phyloP scores from a whole-genome alignment of 352 stramenopile genomes.

The Elongisporangium undulatum region DNA sequence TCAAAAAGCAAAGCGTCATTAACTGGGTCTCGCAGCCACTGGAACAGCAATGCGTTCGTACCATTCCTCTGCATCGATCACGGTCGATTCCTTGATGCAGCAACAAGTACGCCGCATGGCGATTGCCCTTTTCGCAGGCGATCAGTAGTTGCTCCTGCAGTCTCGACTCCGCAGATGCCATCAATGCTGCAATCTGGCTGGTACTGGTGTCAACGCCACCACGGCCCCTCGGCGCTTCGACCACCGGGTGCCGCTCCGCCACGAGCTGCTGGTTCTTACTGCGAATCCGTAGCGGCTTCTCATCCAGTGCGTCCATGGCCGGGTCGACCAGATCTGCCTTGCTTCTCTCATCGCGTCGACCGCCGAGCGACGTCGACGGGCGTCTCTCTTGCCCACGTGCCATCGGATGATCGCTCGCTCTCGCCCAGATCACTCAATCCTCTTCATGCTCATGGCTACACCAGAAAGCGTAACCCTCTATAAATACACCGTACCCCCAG shows the following conservation, averaged over 20 bases:
- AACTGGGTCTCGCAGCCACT: not conserved
- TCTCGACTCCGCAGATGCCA: not conserved
- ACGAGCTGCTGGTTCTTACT: not conserved
- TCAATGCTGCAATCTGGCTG: not conserved
- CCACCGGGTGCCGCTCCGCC: not conserved
- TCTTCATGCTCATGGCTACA: not conserved
- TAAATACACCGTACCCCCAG: not conserved
- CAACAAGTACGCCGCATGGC: slow-evolving; percentile 61
- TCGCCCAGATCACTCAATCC: not conserved
- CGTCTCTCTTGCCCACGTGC: not conserved
- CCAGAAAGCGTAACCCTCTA: not conserved
- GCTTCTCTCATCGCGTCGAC: not conserved
- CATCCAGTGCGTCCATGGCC: not conserved
- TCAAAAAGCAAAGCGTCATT: slow-evolving; percentile 1
- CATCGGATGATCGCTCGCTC: not conserved
- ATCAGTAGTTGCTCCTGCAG: slow-evolving; percentile 61
- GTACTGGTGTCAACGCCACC: not conserved
- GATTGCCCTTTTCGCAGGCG: slow-evolving; percentile 66
- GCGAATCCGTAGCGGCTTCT: not conserved
- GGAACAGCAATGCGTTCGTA: slow-evolving; percentile 13
- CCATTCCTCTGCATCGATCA: slow-evolving; percentile 56
- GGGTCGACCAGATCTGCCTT: not conserved
- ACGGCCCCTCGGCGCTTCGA: not conserved
- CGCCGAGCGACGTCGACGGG: not conserved
- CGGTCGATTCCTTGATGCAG: slow-evolving; percentile 57